Percentiles rank a stretch among this genome's conserved stretches.
Conservation (phyloP, 2,329 filamentous ascomycete genomes). For the Pleoardoris graminearum region DNA sequence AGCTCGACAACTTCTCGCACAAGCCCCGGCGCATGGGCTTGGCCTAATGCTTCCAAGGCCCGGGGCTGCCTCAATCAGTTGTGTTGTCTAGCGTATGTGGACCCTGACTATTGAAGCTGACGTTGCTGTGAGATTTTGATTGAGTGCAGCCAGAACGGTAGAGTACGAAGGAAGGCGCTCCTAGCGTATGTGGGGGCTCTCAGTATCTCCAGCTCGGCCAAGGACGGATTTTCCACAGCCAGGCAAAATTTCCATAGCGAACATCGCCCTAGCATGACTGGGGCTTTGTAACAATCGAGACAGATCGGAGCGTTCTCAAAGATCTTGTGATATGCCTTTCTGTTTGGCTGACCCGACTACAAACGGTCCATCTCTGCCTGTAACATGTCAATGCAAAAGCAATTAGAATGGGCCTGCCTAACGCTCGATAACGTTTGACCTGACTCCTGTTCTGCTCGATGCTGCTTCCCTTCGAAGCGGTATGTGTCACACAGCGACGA, state of each 20-base stretch:
- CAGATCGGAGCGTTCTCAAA: neutral
- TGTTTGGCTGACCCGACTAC: neutral
- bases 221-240: conserved; percentile 22
- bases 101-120: conserved; percentile 22
- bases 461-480: neutral
- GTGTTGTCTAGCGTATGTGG: conserved; percentile 38
- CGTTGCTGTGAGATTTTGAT: conserved; percentile 18
- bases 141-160: conserved; percentile 15
- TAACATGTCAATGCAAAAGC: neutral
- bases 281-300: neutral
- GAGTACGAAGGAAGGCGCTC: conserved; percentile 17
- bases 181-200: conserved; percentile 35
- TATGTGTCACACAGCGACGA: conserved; percentile 3
- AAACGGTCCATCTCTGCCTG: too few relatives aligned
- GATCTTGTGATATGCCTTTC: neutral
- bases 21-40: neutral
- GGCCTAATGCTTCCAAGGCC: neutral
- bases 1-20: neutral
- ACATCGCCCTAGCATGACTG: neutral
- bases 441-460: neutral
- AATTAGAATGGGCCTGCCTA: neutral
- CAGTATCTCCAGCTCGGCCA: conserved; percentile 17
- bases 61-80: conserved; percentile 14
- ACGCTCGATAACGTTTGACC: neutral
- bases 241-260: conserved; percentile 24